phyloP scores from a whole-genome alignment of 352 stramenopile species.

The Phytophthora podocarpi region DNA sequence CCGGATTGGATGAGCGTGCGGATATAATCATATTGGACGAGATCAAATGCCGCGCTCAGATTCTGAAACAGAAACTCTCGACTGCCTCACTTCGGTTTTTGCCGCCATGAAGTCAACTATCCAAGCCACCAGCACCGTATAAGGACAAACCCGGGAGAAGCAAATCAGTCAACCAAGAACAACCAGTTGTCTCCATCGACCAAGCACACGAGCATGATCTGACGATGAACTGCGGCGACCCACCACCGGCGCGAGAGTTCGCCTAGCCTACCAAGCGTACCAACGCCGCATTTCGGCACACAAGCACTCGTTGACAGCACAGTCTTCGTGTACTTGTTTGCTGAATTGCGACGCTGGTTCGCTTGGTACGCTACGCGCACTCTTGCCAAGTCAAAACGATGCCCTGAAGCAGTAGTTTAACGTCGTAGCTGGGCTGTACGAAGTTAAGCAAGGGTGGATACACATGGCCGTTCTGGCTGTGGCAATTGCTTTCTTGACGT shows the following conservation, averaged over 20 bases:
- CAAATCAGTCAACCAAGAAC: not conserved
- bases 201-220: not conserved
- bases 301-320: not conserved
- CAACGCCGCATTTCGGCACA: conserved; percentile 28
- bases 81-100: conserved; percentile 12
- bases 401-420: not conserved
- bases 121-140: not conserved
- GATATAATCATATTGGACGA: not conserved
- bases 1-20: conserved; percentile 14
- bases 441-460: too few species aligned
- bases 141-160: too few species aligned
- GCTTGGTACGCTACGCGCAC: conserved; percentile 25
- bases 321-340: conserved; percentile 7
- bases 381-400: conserved; percentile 17
- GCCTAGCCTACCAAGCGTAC: conserved; percentile 35
- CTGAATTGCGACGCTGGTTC: conserved; percentile 30
- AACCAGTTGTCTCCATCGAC: too few species aligned
- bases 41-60: too few species aligned
- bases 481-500: not conserved
- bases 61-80: too few species aligned
- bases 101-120: conserved; percentile 8
- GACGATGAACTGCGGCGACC: conserved; percentile 1
- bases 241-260: conserved; percentile 18
- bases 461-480: not conserved
- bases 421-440: not conserved